phyloP scores from a whole-genome alignment of 306 rosid genomes.

The Oxytropis ochrocephala region DNA sequence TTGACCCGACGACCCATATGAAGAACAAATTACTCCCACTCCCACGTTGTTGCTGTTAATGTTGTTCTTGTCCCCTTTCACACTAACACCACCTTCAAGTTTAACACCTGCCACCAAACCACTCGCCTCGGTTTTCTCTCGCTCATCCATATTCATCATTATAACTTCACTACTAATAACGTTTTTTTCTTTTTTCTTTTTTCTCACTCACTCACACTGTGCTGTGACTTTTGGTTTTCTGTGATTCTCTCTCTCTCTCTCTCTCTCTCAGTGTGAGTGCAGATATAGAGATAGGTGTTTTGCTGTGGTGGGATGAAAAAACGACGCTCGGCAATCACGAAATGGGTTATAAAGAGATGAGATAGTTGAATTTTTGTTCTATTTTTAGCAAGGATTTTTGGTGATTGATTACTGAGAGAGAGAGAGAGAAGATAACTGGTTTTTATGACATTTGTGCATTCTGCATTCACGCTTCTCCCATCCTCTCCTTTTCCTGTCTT shows the following conservation, averaged over 20 bases:
- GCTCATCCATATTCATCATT: conserved; percentile 55
- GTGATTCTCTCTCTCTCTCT: conserved; percentile 20
- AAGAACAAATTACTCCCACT: neutral
- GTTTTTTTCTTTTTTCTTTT: too few species aligned
- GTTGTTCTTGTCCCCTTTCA: conserved; percentile 24
- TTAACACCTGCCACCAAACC: conserved; percentile 53
- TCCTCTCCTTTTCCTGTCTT: conserved; percentile 8
- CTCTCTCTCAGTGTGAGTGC: too few species aligned
- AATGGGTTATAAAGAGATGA: conserved; percentile 49
- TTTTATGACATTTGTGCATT: conserved; percentile 71
- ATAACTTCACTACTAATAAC: neutral
- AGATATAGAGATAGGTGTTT: too few species aligned
- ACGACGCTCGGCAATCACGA: conserved; percentile 79
- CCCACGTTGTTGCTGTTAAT: too few species aligned
- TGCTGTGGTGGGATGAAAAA: neutral
- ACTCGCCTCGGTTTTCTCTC: conserved; percentile 57
- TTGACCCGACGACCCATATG: conserved; percentile 37
- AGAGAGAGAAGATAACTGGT: conserved; percentile 6
- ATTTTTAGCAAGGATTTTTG: conserved; percentile 46
- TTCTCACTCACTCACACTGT: neutral
- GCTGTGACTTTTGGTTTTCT: conserved; percentile 48
- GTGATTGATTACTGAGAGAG: conserved; percentile 19
- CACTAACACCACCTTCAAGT: conserved; percentile 35
- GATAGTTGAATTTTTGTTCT: conserved; percentile 48
- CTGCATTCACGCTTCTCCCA: conserved; percentile 46